phyloP scores from a whole-genome alignment of 2,329 filamentous ascomycete genomes.

The Aspergillus pseudoglaucus region DNA sequence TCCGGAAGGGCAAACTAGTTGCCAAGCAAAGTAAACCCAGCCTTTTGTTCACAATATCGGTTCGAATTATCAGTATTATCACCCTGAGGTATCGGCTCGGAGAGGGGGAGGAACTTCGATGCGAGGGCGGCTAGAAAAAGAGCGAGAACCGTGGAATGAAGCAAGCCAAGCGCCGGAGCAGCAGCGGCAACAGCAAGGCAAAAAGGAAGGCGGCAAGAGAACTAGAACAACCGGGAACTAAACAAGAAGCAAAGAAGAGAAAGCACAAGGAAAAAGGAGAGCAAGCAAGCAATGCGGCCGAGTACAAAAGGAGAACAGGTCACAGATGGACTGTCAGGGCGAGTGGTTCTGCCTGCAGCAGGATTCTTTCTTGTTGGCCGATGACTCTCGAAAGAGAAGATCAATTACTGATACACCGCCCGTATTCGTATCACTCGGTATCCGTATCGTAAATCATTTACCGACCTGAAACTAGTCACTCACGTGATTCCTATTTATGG shows the following conservation, averaged over 20 bases:
- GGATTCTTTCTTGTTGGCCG: slow-evolving; percentile 9
- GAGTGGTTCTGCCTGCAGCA: slow-evolving; percentile 2
- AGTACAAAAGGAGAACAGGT: slow-evolving; percentile 1
- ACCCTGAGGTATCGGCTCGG: background rate
- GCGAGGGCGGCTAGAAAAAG: slow-evolving; percentile 11
- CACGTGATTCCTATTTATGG: slow-evolving; percentile 9
- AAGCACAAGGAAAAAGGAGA: background rate
- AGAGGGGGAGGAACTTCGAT: slow-evolving; percentile 5
- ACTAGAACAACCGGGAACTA: slow-evolving; percentile 1
- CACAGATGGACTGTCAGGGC: slow-evolving; percentile 1
- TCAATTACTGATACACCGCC: too few relatives aligned
- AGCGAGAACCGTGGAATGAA: background rate
- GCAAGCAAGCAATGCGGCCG: background rate
- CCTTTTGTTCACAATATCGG: background rate
- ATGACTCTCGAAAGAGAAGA: slow-evolving; percentile 7
- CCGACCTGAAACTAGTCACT: slow-evolving; percentile 13
- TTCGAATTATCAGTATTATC: background rate
- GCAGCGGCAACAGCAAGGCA: slow-evolving; percentile 1
- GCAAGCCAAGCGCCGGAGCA: background rate
- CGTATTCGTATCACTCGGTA: background rate
- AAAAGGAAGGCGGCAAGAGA: slow-evolving; percentile 2
- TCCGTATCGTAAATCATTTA: slow-evolving; percentile 5
- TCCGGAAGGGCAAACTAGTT: background rate
- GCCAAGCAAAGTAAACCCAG: background rate
- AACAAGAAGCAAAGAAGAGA: background rate